These are phyloP conservation scores for Raphidocelis subcapitata DNA, from an alignment of 139 green algal species.

Conservation along the genomic window DNA sequence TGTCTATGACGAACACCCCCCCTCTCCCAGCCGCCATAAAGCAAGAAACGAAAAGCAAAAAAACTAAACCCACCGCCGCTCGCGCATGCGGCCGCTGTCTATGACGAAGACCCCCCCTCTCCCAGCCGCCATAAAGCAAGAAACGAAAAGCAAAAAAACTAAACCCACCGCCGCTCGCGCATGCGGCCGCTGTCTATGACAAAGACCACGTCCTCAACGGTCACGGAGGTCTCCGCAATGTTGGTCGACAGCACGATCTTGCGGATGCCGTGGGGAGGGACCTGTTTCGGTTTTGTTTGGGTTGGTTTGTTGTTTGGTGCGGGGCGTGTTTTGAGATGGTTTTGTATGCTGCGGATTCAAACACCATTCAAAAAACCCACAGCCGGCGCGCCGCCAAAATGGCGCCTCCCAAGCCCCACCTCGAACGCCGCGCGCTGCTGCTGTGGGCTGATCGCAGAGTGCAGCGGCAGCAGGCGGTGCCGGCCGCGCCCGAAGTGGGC, in stretches of 20 bases:
- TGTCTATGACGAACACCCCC: no score
- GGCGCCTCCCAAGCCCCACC: not conserved
- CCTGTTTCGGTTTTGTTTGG: no score
- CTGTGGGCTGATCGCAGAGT: slow-evolving; percentile 69
- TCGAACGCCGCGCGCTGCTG: slow-evolving; percentile 75
- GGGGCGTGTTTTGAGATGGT: no score
- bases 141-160: no score
- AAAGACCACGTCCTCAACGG: slow-evolving; percentile 94
- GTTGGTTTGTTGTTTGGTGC: no score
- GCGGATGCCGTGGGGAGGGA: slow-evolving; percentile 49
- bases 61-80: no score
- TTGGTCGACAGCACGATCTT: slow-evolving; percentile 96
- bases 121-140: no score
- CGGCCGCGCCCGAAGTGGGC: slow-evolving; percentile 20
- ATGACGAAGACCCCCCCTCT: slow-evolving; percentile 94
- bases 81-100: slow-evolving; percentile 81
- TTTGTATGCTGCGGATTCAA: no score
- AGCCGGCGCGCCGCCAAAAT: no score
- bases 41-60: no score
- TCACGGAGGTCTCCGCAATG: slow-evolving; percentile 98
- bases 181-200: slow-evolving; percentile 87
- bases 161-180: slow-evolving; percentile 73
- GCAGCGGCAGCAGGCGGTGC: slow-evolving; percentile 73
- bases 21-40: no score
- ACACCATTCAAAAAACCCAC: no score